Percentiles rank a stretch among this genome's conserved stretches.
Evolutionary conservation across 805 yeast species (phyloP).

Genomic region (Ogataea sp.): DNA sequence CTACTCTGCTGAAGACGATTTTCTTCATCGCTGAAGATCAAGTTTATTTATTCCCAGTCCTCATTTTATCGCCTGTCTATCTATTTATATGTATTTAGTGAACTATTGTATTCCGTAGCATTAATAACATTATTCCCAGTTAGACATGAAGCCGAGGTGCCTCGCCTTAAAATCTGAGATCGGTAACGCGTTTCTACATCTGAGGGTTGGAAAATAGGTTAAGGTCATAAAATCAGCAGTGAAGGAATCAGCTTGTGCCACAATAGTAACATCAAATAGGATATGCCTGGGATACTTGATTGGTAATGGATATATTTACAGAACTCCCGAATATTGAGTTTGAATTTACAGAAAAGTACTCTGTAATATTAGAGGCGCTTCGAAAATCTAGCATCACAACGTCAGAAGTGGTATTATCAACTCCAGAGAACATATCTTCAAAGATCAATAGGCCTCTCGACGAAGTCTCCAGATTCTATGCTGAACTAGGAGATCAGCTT

Average conservation of each 20-base stretch:
- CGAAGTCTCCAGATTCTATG: conserved; percentile 19
- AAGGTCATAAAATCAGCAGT: no score
- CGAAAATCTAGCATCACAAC: conserved; percentile 20
- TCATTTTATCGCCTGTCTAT: not conserved
- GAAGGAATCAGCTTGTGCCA: no score
- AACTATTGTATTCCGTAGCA: no score
- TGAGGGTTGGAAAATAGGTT: no score
- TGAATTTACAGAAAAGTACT: not conserved
- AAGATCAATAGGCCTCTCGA: conserved; percentile 23
- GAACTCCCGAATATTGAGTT: not conserved
- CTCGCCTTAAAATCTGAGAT: not conserved
- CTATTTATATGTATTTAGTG: not conserved
- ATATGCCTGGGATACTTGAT: not conserved
- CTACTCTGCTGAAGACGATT: conserved; percentile 17
- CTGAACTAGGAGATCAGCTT: no score
- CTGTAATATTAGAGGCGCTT: not conserved
- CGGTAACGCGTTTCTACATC: no score
- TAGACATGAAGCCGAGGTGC: no score
- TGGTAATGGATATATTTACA: not conserved
- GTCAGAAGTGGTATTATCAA: conserved; percentile 32
- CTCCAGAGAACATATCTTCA: conserved; percentile 25
- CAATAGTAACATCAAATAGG: no score
- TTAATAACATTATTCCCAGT: no score
- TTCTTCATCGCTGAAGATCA: not conserved
- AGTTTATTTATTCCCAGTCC: no score